phyloP scores from a whole-genome alignment of 2,329 filamentous ascomycete species.

The Kalmusia sp. region DNA sequence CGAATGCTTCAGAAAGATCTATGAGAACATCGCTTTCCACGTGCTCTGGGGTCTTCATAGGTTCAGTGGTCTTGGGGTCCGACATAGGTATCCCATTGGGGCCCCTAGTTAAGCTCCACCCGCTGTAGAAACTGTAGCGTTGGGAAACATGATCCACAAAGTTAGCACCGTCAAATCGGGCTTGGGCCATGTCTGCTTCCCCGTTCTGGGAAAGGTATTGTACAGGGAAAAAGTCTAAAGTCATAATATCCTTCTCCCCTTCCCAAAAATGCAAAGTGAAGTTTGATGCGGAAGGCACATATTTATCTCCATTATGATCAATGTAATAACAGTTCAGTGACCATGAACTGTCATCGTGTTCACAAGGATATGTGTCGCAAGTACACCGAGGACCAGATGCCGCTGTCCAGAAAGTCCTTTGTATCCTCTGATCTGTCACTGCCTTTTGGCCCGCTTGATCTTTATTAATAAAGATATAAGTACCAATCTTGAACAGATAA shows the following conservation, averaged over 20 bases:
- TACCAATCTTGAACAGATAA: not conserved
- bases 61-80: not conserved
- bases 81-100: not conserved
- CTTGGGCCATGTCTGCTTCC: not conserved
- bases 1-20: not conserved
- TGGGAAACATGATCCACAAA: not conserved
- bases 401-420: not conserved
- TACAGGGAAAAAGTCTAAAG: not conserved
- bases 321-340: not conserved
- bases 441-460: not conserved
- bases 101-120: not conserved
- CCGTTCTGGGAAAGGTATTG: not conserved
- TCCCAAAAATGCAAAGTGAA: not conserved
- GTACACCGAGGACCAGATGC: not conserved
- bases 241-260: not conserved
- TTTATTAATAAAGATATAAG: not conserved
- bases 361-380: not conserved
- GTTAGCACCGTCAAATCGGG: not conserved
- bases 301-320: not conserved
- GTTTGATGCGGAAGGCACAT: not conserved
- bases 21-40: slow-evolving; percentile 4
- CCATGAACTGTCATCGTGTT: not conserved
- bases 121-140: slow-evolving; percentile 3
- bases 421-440: not conserved
- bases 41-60: not conserved